Percentiles rank a stretch among this genome's conserved stretches.
These are phyloP conservation scores for Neofusicoccum sp. DNA, from an alignment of 2,329 filamentous ascomycete genomes.

Conservation along the genomic window DNA sequence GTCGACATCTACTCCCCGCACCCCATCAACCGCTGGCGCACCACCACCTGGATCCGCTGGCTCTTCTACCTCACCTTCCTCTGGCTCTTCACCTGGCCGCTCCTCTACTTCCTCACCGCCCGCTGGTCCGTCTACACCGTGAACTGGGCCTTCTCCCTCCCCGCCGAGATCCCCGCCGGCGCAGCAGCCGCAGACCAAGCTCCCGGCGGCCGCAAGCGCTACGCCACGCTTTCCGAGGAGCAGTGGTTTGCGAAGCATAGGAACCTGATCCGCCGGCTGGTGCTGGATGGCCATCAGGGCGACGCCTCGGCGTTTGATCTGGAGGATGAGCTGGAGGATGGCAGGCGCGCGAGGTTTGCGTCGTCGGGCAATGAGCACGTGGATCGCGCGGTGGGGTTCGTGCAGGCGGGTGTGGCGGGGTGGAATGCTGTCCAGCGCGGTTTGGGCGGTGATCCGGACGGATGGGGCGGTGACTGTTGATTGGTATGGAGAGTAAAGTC, in stretches of 20 bases:
- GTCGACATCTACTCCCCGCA: conserved; percentile 65
- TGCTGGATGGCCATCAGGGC: conserved; percentile 57
- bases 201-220: conserved; percentile 38
- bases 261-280: conserved; percentile 58
- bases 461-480: conserved; percentile 16
- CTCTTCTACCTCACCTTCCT: conserved; percentile 66
- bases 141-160: conserved; percentile 58
- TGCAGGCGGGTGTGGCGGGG: conserved; percentile 31
- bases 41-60: conserved; percentile 62
- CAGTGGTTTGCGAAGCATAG: conserved; percentile 65
- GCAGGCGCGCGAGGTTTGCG: conserved; percentile 25
- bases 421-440: conserved; percentile 12
- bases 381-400: conserved; percentile 31
- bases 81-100: conserved; percentile 70
- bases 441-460: conserved; percentile 14
- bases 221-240: conserved; percentile 49
- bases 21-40: conserved; percentile 63
- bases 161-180: conserved; percentile 27
- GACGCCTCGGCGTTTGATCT: conserved; percentile 51
- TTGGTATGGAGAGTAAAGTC: background rate
- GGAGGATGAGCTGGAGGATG: conserved; percentile 45
- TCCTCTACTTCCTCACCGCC: conserved; percentile 65
- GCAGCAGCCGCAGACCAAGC: background rate
- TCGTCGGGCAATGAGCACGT: conserved; percentile 32
- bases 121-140: conserved; percentile 63